Percentiles rank a stretch among this genome's conserved stretches.
These are phyloP conservation scores for Geotrichum carabidarum DNA, from an alignment of 1,139 yeast species.

Conservation along the genomic window DNA sequence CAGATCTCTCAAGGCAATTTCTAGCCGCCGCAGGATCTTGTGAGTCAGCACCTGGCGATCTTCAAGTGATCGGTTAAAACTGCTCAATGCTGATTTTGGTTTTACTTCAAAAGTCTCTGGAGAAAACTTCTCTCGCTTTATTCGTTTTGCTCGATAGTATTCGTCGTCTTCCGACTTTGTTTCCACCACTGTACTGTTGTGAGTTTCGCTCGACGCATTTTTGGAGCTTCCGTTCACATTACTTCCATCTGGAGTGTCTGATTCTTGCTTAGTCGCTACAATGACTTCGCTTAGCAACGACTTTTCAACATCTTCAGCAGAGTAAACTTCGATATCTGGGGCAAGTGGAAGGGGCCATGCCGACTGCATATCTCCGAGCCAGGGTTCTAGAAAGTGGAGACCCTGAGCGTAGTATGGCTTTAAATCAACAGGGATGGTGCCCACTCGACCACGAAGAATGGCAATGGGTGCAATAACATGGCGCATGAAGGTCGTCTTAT, in stretches of 20 bases:
- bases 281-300: slow-evolving; percentile 74
- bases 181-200: slow-evolving; percentile 27
- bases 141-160: slow-evolving; percentile 60
- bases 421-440: slow-evolving; percentile 73
- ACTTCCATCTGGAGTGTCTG: neutral
- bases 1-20: slow-evolving; percentile 25
- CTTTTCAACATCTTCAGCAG: slow-evolving; percentile 69
- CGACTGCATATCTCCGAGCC: slow-evolving; percentile 43
- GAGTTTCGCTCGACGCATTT: slow-evolving; percentile 35
- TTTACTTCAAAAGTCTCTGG: slow-evolving; percentile 20
- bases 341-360: slow-evolving; percentile 82
- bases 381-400: slow-evolving; percentile 55
- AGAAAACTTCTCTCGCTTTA: slow-evolving; percentile 48
- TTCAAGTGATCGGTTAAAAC: slow-evolving; percentile 53
- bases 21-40: slow-evolving; percentile 42
- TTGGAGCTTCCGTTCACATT: slow-evolving; percentile 3
- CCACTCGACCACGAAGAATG: slow-evolving; percentile 77
- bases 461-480: slow-evolving; percentile 77
- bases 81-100: slow-evolving; percentile 15
- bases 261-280: neutral
- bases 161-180: slow-evolving; percentile 18
- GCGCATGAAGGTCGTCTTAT: slow-evolving; percentile 41
- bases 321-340: slow-evolving; percentile 56
- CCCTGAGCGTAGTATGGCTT: slow-evolving; percentile 70
- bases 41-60: slow-evolving; percentile 51